Conservation (phyloP, 768 basidiomycete genomes). For the Tulasnella sp. region DNA sequence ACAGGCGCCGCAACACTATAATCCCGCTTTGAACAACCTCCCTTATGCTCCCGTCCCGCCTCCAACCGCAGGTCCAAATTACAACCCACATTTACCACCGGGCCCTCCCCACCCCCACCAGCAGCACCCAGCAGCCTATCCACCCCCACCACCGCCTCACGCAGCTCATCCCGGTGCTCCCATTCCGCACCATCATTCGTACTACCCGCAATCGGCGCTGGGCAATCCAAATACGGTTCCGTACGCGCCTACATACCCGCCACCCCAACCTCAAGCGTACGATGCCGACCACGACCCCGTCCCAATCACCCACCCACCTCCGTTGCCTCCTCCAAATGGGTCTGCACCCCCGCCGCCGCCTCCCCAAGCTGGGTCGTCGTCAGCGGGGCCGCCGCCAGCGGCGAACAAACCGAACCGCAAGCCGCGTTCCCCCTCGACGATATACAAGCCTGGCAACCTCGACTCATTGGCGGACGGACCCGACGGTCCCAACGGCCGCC, state of each 20-base stretch:
- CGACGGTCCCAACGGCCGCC: constrained; percentile 27
- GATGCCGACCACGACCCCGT: background rate
- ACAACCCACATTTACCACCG: background rate
- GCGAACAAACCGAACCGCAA: background rate
- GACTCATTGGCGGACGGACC: constrained; percentile 16
- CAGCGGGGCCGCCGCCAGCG: background rate
- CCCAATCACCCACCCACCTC: background rate
- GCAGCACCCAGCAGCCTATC: background rate
- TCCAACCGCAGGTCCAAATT: background rate
- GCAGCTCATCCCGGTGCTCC: constrained; percentile 42
- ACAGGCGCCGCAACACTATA: background rate
- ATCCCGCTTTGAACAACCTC: background rate
- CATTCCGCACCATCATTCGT: constrained; percentile 29
- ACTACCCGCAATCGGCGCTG: background rate
- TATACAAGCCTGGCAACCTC: constrained; percentile 10
- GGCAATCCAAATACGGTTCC: background rate
- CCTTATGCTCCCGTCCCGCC: background rate
- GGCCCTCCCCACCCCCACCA: background rate
- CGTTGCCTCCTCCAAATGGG: background rate
- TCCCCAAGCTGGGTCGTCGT: background rate
- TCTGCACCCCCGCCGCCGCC: background rate
- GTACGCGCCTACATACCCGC: background rate
- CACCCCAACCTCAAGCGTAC: background rate
- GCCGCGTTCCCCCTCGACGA: background rate
- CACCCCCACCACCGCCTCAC: background rate